phyloP scores from a whole-genome alignment of 768 basidiomycete genomes.

The Holtermannia corniformis region DNA sequence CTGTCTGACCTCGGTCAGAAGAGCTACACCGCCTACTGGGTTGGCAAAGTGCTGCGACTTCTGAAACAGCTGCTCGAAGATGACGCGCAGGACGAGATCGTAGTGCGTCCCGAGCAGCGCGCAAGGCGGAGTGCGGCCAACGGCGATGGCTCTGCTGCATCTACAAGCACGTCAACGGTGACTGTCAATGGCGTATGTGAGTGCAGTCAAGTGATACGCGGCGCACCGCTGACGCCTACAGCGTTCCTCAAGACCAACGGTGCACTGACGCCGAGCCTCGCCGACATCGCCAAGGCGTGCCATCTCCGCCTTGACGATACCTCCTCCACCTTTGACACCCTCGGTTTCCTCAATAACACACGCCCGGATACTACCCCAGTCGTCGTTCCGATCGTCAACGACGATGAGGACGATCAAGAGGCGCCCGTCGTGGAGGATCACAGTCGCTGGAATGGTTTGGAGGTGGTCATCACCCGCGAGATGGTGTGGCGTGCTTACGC shows the following conservation, averaged over 20 bases:
- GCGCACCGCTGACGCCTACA: neutral
- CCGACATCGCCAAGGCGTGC: slow-evolving; percentile 66
- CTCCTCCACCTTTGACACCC: slow-evolving; percentile 78
- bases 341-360: slow-evolving; percentile 54
- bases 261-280: slow-evolving; percentile 46
- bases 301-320: slow-evolving; percentile 76
- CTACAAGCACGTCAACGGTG: neutral
- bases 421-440: slow-evolving; percentile 32
- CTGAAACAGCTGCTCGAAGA: slow-evolving; percentile 13
- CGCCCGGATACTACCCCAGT: neutral
- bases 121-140: neutral
- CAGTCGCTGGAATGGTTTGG: slow-evolving; percentile 33
- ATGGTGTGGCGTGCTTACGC: slow-evolving; percentile 59
- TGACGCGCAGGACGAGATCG: neutral
- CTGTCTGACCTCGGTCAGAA: slow-evolving; percentile 84
- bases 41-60: slow-evolving; percentile 23
- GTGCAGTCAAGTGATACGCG: neutral
- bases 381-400: slow-evolving; percentile 22
- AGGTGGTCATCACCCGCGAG: slow-evolving; percentile 54
- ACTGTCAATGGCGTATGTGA: slow-evolving; percentile 9
- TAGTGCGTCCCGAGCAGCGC: neutral
- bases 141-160: neutral
- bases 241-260: neutral
- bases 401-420: slow-evolving; percentile 35
- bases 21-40: slow-evolving; percentile 55